Evolutionary conservation across 1,139 yeast species (phyloP).

Genomic region (Nakaseomyces sp.): DNA sequence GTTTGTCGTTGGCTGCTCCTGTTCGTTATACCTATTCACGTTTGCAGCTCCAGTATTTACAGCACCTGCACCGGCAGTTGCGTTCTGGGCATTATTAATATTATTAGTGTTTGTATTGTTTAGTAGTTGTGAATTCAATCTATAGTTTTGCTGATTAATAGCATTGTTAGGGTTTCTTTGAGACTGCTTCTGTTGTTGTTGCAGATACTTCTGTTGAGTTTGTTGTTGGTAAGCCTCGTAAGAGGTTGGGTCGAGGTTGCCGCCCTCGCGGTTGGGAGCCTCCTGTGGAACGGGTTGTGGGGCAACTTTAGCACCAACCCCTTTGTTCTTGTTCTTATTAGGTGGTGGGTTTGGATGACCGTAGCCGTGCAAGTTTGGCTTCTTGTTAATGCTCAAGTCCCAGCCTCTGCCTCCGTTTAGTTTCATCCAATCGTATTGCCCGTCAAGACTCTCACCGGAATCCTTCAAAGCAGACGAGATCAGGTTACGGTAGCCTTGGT

Average conservation of each 20-base stretch:
- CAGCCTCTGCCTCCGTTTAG: slow-evolving; percentile 74
- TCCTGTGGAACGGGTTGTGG: slow-evolving; percentile 29
- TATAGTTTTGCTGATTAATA: slow-evolving; percentile 4
- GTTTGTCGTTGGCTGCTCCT: slow-evolving; percentile 25
- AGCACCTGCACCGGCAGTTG: neutral
- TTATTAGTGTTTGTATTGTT: slow-evolving; percentile 11
- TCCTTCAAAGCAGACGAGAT: slow-evolving; percentile 58
- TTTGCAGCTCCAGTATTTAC: slow-evolving; percentile 11
- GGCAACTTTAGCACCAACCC: neutral
- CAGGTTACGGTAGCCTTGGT: slow-evolving; percentile 59
- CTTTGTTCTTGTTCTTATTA: slow-evolving; percentile 33
- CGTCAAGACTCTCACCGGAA: slow-evolving; percentile 47
- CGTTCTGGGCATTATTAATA: neutral
- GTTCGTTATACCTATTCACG: slow-evolving; percentile 17
- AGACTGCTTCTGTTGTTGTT: slow-evolving; percentile 26
- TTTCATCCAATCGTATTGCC: slow-evolving; percentile 79
- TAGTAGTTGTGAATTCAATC: slow-evolving; percentile 14
- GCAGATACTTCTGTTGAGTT: slow-evolving; percentile 26
- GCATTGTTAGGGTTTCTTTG: slow-evolving; percentile 11
- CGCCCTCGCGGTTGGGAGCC: neutral
- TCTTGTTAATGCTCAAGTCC: slow-evolving; percentile 71
- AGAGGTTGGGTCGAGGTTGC: slow-evolving; percentile 31
- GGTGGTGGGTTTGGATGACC: slow-evolving; percentile 59
- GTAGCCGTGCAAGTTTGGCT: slow-evolving; percentile 74
- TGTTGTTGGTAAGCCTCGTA: slow-evolving; percentile 33